These are phyloP conservation scores for Podospora didyma DNA, from an alignment of 495 filamentous ascomycete species.

Conservation along the genomic window DNA sequence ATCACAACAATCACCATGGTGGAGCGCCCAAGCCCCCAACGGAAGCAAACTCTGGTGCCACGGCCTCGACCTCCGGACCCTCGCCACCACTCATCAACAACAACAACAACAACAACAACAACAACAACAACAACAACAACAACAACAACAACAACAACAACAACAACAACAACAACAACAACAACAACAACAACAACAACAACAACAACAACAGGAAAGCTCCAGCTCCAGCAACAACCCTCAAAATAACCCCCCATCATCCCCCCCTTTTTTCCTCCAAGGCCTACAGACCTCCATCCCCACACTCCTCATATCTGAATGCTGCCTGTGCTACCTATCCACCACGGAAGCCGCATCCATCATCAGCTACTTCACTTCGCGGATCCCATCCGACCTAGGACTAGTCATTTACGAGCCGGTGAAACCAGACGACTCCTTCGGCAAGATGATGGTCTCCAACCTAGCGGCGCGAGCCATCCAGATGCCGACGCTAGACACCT, in stretches of 20 bases:
- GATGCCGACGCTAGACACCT: constrained; percentile 75
- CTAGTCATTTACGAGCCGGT: constrained; percentile 88
- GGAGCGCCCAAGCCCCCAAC: constrained; percentile 10
- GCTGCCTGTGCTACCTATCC: constrained; percentile 85
- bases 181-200: too few species aligned
- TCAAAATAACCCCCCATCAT: not conserved
- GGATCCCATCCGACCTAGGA: constrained; percentile 48
- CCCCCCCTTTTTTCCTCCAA: constrained; percentile 15
- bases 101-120: not conserved
- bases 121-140: not conserved
- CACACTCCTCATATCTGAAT: constrained; percentile 86
- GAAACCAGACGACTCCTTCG: constrained; percentile 77
- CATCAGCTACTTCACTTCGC: constrained; percentile 61
- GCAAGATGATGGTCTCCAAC: constrained; percentile 85
- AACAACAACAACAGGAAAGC: too few species aligned
- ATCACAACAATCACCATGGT: constrained; percentile 20
- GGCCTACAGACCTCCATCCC: constrained; percentile 50
- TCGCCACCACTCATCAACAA: constrained; percentile 29
- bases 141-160: not conserved
- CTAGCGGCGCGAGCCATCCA: constrained; percentile 78
- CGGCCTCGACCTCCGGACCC: constrained; percentile 70
- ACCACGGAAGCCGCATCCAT: constrained; percentile 56
- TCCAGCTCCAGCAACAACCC: not conserved
- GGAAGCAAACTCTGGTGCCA: constrained; percentile 64
- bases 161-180: not conserved